phyloP scores from a whole-genome alignment of 805 yeast genomes.

The Candida dendrica region DNA sequence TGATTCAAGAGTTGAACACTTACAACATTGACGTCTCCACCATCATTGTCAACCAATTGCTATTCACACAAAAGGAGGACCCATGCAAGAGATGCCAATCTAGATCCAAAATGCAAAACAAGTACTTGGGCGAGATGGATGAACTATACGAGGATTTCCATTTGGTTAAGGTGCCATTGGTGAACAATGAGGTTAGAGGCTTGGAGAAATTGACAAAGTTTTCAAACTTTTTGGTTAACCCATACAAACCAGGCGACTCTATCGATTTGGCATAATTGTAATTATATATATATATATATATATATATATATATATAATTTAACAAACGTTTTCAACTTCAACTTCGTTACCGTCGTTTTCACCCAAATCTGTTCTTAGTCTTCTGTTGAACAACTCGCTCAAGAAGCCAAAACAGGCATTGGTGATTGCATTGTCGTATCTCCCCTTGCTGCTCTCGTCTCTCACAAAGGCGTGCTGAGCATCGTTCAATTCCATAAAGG shows the following conservation, averaged over 20 bases:
- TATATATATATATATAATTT: constrained; percentile 3
- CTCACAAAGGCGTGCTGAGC: constrained; percentile 83
- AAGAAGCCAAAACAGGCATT: constrained; percentile 59
- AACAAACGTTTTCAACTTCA: constrained; percentile 61
- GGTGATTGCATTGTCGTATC: constrained; percentile 76
- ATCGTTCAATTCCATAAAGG: constrained; percentile 67
- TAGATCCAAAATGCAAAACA: constrained; percentile 93
- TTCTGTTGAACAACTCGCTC: constrained; percentile 63
- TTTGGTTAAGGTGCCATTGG: constrained; percentile 88
- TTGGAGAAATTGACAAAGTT: constrained; percentile 76
- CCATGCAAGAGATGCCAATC: constrained; percentile 88
- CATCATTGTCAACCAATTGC: constrained; percentile 88
- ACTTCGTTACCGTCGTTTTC: constrained; percentile 44
- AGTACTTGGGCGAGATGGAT: constrained; percentile 89
- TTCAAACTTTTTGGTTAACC: constrained; percentile 71
- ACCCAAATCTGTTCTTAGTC: constrained; percentile 60
- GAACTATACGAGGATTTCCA: constrained; percentile 97
- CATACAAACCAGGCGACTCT: constrained; percentile 54
- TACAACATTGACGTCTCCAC: constrained; percentile 96
- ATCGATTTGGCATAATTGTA: constrained; percentile 12
- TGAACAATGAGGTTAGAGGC: constrained; percentile 94
- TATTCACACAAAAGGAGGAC: constrained; percentile 69
- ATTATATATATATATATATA: background rate
- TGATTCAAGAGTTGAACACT: constrained; percentile 92
- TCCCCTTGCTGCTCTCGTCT: constrained; percentile 73